These are phyloP conservation scores for Epichloe sibirici DNA, from an alignment of 2,329 filamentous ascomycete genomes.

Conservation along the genomic window DNA sequence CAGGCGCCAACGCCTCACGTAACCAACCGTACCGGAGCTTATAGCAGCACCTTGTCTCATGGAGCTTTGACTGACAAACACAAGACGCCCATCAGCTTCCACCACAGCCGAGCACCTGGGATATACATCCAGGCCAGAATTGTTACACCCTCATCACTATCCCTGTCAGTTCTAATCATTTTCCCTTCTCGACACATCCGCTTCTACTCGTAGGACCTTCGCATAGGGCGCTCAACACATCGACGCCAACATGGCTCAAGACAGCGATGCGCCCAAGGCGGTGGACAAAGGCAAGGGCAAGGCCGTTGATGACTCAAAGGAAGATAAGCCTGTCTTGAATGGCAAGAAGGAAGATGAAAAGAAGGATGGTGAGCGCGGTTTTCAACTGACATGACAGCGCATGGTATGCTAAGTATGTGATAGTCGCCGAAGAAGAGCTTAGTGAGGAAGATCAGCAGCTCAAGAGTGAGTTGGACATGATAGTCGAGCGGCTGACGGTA, in stretches of 20 bases:
- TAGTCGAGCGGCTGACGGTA: conserved; percentile 89
- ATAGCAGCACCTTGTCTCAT: conserved; percentile 4
- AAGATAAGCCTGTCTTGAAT: conserved; percentile 57
- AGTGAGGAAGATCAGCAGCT: conserved; percentile 97
- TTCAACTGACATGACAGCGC: conserved; percentile 5
- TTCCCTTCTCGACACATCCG: not conserved
- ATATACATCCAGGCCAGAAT: not conserved
- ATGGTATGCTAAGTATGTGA: conserved; percentile 12
- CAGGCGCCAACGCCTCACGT: conserved; percentile 34
- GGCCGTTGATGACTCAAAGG: conserved; percentile 58
- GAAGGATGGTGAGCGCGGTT: conserved; percentile 30
- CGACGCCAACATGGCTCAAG: conserved; percentile 70
- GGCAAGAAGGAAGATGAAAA: conserved; percentile 68
- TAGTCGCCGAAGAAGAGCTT: conserved; percentile 62
- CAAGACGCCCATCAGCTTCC: conserved; percentile 14
- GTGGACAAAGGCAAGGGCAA: conserved; percentile 96
- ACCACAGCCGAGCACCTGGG: not conserved
- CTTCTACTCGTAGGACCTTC: conserved; percentile 12
- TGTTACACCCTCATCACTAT: not conserved
- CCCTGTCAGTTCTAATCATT: conserved; percentile 5
- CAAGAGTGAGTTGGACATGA: conserved; percentile 95
- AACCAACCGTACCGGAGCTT: conserved; percentile 22
- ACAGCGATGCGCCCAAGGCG: conserved; percentile 73
- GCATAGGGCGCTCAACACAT: conserved; percentile 15
- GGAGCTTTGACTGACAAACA: conserved; percentile 24